Evolutionary conservation across 306 rosid genomes (phyloP).

Genomic region (Clitoria ternatea): DNA sequence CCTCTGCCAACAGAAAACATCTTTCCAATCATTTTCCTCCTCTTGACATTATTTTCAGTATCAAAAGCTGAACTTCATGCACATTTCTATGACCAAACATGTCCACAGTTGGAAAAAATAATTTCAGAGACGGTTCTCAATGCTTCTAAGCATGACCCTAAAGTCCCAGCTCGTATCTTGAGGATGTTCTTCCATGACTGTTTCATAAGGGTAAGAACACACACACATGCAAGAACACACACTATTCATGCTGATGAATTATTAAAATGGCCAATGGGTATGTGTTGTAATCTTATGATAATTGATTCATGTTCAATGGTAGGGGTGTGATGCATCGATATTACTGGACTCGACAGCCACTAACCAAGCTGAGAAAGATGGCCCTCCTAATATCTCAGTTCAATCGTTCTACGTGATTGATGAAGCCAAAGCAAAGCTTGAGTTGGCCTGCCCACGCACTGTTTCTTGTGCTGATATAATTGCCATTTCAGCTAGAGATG

Average conservation of each 20-base stretch:
- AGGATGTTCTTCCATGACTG: constrained; percentile 88
- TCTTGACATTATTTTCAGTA: constrained; percentile 23
- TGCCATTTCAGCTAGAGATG: constrained; percentile 73
- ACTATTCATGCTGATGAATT: constrained; percentile 1
- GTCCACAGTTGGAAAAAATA: constrained; percentile 60
- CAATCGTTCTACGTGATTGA: constrained; percentile 62
- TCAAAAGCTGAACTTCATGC: constrained; percentile 41
- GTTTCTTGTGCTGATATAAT: constrained; percentile 76
- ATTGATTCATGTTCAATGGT: not conserved
- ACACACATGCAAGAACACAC: not conserved
- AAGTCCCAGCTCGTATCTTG: constrained; percentile 71
- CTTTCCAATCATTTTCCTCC: constrained; percentile 23
- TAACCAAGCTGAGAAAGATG: constrained; percentile 76
- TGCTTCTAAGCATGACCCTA: constrained; percentile 61
- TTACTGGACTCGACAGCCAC: constrained; percentile 58
- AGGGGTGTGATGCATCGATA: constrained; percentile 86
- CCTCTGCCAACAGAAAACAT: constrained; percentile 19
- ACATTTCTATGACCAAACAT: constrained; percentile 50
- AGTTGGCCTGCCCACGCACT: constrained; percentile 53
- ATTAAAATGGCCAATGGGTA: not conserved
- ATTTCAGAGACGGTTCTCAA: constrained; percentile 48
- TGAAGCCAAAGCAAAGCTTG: constrained; percentile 62
- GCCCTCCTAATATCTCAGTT: constrained; percentile 63
- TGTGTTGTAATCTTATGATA: not conserved
- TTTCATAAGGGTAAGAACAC: constrained; percentile 63